Evolutionary conservation across 148 eudicot species (phyloP).

Genomic region (Fagopyrum homotropicum): DNA sequence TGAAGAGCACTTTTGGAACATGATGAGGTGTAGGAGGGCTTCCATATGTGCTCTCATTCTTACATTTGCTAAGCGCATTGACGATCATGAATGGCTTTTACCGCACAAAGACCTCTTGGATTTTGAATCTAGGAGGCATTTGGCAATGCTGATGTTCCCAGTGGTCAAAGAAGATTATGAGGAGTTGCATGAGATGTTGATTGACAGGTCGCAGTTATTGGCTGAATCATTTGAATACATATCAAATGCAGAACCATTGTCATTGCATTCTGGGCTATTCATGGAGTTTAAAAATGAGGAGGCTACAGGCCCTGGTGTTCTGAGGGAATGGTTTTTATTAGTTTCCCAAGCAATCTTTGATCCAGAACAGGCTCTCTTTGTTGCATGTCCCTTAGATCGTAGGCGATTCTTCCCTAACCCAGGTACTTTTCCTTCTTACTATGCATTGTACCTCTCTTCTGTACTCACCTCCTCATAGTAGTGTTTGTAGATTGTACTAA

Average conservation of each 20-base stretch:
- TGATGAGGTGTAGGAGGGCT: constrained; percentile 40
- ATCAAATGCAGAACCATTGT: constrained; percentile 37
- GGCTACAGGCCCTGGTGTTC: constrained; percentile 92
- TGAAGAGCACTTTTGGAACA: constrained; percentile 42
- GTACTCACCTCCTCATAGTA: background rate
- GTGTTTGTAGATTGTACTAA: background rate
- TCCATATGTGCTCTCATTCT: constrained; percentile 43
- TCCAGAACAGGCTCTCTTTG: constrained; percentile 79
- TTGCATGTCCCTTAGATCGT: constrained; percentile 75
- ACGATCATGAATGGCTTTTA: constrained; percentile 68
- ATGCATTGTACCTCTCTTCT: background rate
- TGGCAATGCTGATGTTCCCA: constrained; percentile 76
- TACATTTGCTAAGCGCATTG: constrained; percentile 41
- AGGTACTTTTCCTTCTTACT: constrained; percentile 27
- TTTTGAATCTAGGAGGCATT: constrained; percentile 81
- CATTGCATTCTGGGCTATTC: constrained; percentile 59
- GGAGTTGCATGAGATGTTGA: constrained; percentile 84
- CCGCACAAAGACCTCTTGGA: constrained; percentile 53
- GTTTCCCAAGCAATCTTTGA: constrained; percentile 79
- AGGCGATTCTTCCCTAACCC: constrained; percentile 90
- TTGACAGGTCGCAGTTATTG: constrained; percentile 74
- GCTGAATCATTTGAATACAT: constrained; percentile 88
- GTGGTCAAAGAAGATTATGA: constrained; percentile 70
- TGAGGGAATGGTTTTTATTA: constrained; percentile 90
- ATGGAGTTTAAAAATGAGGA: constrained; percentile 93